phyloP scores from a whole-genome alignment of 2,329 filamentous ascomycete species.

The Lanzia echinophila region DNA sequence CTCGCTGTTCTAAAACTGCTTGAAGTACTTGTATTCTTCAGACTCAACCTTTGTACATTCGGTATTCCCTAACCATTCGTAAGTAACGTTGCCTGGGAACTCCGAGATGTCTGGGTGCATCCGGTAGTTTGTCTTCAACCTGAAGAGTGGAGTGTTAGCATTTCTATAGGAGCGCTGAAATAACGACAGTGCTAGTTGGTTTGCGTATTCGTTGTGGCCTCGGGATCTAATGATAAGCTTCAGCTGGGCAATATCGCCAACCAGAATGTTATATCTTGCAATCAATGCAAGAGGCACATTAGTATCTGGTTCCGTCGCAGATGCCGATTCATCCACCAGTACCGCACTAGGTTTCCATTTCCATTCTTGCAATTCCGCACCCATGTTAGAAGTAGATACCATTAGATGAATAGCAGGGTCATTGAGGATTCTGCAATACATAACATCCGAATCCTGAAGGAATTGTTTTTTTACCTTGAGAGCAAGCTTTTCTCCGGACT shows the following conservation, averaged over 20 bases:
- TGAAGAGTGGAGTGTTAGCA: background rate
- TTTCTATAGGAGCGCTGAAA: background rate
- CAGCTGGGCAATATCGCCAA: slow-evolving; percentile 9
- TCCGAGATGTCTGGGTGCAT: slow-evolving; percentile 12
- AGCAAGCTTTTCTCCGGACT: background rate
- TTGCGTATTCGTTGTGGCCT: slow-evolving; percentile 1
- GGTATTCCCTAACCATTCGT: slow-evolving; percentile 5
- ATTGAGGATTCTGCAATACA: background rate
- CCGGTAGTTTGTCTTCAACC: slow-evolving; percentile 14
- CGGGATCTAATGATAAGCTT: background rate
- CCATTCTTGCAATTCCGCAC: background rate
- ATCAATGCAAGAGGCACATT: background rate
- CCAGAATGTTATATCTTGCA: background rate
- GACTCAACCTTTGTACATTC: background rate
- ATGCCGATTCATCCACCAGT: slow-evolving; percentile 12
- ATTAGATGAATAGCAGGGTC: slow-evolving; percentile 4
- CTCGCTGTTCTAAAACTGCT: slow-evolving; percentile 4
- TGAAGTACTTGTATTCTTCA: background rate
- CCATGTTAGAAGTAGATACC: slow-evolving; percentile 9
- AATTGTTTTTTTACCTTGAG: slow-evolving; percentile 1
- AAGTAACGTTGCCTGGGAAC: slow-evolving; percentile 7
- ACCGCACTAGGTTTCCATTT: background rate
- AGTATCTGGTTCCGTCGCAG: background rate
- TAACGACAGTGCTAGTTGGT: slow-evolving; percentile 2
- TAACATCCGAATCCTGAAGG: background rate